These are phyloP conservation scores for Pilaira anomala DNA, from an alignment of 192 early-diverging fungal genomes.

Conservation along the genomic window DNA sequence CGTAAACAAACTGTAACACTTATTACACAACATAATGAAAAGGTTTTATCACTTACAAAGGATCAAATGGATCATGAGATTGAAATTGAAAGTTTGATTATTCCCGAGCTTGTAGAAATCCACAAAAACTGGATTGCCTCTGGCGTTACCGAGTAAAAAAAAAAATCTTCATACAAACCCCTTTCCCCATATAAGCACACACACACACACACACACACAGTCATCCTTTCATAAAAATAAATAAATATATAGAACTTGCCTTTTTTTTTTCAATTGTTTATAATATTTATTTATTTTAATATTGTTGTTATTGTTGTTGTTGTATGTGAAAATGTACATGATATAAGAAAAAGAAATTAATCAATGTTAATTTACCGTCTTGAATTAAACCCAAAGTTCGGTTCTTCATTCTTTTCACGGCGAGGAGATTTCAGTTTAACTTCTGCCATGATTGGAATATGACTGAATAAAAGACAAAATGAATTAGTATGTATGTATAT, in stretches of 20 bases:
- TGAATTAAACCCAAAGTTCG: conserved; percentile 18
- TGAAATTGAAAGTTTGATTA: conserved; percentile 73
- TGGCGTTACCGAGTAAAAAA: conserved; percentile 19
- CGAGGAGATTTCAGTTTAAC: conserved; percentile 55
- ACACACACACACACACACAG: too few species aligned
- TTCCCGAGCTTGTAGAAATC: conserved; percentile 62
- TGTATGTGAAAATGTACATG: too few species aligned
- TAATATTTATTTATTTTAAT: too few species aligned
- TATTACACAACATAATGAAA: conserved; percentile 47
- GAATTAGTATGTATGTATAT: not conserved
- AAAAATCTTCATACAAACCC: too few species aligned
- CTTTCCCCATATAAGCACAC: too few species aligned
- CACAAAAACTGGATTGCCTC: conserved; percentile 63
- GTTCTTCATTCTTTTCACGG: conserved; percentile 26
- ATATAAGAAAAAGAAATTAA: too few species aligned
- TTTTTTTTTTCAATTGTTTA: too few species aligned
- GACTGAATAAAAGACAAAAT: conserved; percentile 27
- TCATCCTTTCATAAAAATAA: too few species aligned
- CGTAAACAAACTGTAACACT: conserved; percentile 83
- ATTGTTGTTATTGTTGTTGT: too few species aligned
- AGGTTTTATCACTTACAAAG: conserved; percentile 46
- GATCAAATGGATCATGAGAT: conserved; percentile 50
- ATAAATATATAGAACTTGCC: too few species aligned
- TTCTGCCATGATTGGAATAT: conserved; percentile 72
- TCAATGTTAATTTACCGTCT: too few species aligned